A percentile compares a stretch with the other conserved stretches of the same genome.
Evolutionary conservation across 2,329 filamentous ascomycete species (phyloP).

Genomic region (Ascochyta viciae-villosae): DNA sequence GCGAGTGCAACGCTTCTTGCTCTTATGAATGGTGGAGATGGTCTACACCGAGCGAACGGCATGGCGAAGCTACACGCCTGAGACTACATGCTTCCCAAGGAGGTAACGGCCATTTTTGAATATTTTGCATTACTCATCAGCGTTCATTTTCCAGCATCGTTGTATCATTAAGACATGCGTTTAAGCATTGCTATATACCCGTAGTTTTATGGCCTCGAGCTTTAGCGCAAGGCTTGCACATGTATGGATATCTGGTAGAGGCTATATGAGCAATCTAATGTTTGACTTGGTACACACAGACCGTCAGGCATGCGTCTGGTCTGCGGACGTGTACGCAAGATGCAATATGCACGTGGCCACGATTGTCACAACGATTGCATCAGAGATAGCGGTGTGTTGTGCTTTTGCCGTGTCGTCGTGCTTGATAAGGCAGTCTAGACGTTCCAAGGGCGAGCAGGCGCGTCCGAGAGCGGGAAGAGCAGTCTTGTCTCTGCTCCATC

Average conservation of each 20-base stretch:
- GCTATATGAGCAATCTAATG: constrained; percentile 17
- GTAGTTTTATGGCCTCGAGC: constrained; percentile 38
- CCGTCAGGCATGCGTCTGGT: not conserved
- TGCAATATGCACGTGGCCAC: constrained; percentile 25
- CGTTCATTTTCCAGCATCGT: constrained; percentile 7
- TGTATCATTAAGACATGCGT: constrained; percentile 31
- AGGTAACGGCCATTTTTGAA: constrained; percentile 2
- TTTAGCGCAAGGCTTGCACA: constrained; percentile 21
- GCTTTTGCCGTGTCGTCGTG: constrained; percentile 11
- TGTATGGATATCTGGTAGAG: constrained; percentile 20
- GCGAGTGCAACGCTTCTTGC: constrained; percentile 45
- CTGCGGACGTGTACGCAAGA: constrained; percentile 1
- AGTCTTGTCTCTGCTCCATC: constrained; percentile 11
- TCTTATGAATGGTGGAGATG: constrained; percentile 39
- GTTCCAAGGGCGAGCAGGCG: constrained; percentile 9
- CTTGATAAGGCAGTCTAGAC: constrained; percentile 25
- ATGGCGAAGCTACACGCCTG: constrained; percentile 38
- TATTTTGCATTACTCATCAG: constrained; percentile 3
- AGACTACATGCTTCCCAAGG: constrained; percentile 13
- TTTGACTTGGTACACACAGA: constrained; percentile 2
- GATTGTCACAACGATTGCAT: constrained; percentile 19
- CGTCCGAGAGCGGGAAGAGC: constrained; percentile 22
- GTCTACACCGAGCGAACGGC: constrained; percentile 31
- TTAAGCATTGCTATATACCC: constrained; percentile 51
- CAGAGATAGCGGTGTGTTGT: constrained; percentile 33